Base-by-base conservation (phyloP, 176 grass and related monocot genomes). In the Raddia guianensis region DNA sequence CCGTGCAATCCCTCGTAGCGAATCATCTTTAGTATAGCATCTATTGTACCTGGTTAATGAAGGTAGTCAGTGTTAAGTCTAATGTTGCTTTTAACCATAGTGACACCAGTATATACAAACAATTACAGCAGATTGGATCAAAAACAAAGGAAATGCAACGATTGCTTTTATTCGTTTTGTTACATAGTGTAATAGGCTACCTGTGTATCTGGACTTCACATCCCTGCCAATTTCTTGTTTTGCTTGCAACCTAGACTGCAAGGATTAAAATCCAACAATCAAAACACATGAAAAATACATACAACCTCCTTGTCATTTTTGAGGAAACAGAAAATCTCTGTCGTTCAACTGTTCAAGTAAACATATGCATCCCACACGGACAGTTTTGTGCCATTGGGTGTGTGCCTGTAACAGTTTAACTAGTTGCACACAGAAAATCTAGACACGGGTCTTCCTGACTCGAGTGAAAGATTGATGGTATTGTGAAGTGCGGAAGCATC, bases 241-340 rank as follows among this genome's bases (percentile, higher is more conserved):
- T 62, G 96, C 96, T 88, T 98, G 96, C 80, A 98, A 95, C 81
- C 96, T 95, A 80, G 92, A 98, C 96, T 98, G 96, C 84, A 92
- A 45, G 12, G 83, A 35, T 53, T 72, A 69, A 88, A 5, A 77
- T 34, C 63, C 56, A 64, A 84, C 61, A 63, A 86, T 80, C 32
- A 87, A 66, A 60, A 49, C 37, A 80, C 50, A 61, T 50, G 60
- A 77, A 59, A 66, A 78, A 49, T 53, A 52, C 58, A 66, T 13
- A 35, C 46, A 8, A 54, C 8, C 3, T 59, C 46, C 13, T 53
- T 76, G 27, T 21, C 37, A 40, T 40, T 40, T 40, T 40, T 40
- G 37, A 40, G 37, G 37, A 5, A 5, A 27, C 27, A 40, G 4
- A 40, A 40, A 40, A 1, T 5, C 37, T 40, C 4, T 40, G 37